Conservation (phyloP, 345 rosid genomes). For the Punica granatum region DNA sequence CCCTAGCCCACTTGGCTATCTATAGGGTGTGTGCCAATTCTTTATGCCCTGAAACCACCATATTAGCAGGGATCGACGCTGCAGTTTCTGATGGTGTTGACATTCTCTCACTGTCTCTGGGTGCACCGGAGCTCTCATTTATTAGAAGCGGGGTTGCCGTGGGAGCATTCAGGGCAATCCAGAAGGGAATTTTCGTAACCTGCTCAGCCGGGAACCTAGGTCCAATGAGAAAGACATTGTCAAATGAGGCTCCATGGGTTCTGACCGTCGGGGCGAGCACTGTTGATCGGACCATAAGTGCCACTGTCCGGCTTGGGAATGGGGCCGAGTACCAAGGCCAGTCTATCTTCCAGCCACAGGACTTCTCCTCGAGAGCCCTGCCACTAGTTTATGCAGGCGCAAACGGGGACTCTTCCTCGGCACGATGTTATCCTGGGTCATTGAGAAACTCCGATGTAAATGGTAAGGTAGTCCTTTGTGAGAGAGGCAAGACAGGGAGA, state of each 20-base stretch:
- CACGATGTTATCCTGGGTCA: background rate
- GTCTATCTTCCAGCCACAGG: slow-evolving; percentile 6
- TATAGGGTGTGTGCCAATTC: background rate
- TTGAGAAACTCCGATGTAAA: background rate
- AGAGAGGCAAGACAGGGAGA: background rate
- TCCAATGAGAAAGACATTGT: background rate
- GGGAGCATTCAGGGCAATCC: slow-evolving; percentile 13
- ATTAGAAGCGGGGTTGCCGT: background rate
- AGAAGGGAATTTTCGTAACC: slow-evolving; percentile 12
- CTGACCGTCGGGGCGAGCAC: slow-evolving; percentile 16
- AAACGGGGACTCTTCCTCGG: background rate
- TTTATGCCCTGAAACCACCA: background rate
- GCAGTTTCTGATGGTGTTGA: slow-evolving; percentile 3
- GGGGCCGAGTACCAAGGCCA: slow-evolving; percentile 12
- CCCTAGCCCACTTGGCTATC: slow-evolving; percentile 4
- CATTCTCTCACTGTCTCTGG: slow-evolving; percentile 1
- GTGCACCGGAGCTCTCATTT: background rate
- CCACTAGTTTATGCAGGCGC: slow-evolving; percentile 11
- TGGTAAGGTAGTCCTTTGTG: slow-evolving; percentile 6
- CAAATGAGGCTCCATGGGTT: slow-evolving; percentile 17
- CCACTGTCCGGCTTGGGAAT: slow-evolving; percentile 7
- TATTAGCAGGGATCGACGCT: slow-evolving; percentile 2
- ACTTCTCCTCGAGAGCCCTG: background rate
- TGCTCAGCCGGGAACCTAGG: slow-evolving; percentile 3
- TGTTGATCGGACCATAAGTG: slow-evolving; percentile 5